Base-by-base conservation (phyloP, 495 filamentous ascomycete genomes). In the Cenococcum geophilum region DNA sequence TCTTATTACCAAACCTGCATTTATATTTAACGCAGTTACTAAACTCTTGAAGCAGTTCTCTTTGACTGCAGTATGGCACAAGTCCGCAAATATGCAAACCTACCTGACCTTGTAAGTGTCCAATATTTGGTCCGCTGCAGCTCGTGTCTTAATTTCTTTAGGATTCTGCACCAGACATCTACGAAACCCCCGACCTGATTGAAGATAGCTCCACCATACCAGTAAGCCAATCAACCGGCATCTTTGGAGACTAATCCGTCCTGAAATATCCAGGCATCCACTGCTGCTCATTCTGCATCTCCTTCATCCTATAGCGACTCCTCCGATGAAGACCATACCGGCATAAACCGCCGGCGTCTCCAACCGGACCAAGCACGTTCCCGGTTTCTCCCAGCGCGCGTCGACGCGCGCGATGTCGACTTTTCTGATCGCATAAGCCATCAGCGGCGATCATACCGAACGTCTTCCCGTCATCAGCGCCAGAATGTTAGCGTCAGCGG, bases 161-260 rank as follows among this genome's bases (percentile, higher is more conserved):
- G 90, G 92, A 97, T 71, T 85, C 83, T 23, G 89, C 91, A 23
- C 92, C 91, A 72, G 92, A 96, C 70, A 87, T 95, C 68, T 97
- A 97, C 76, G 92, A 96, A 76, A 96, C 92, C 50, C 92, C 92
- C 68, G 90, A 93, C 60, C 77, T 96, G 65, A 89, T 83, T 23
- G 89, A 96, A 68, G 92, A 93, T 71, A 86, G 80, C 55, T 95
- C 90, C 27, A 97, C 91, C 40, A 71, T 89, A 59, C 89, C 83
- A 34, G 89, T 95, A 70, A 63, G 76, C 23, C 54, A 4, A 4
- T 45, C 18, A 14, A 45, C 40, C 18, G 40, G 40, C 18, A 14
- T 45, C 69, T 45, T 18, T 45, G 18, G 1, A 61, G n/a, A 59
- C 21, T 5, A 47, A 37, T 66, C 14, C 37, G 32, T 54, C 56